Percentiles rank a stretch among this genome's conserved stretches.
Conservation (phyloP, 2,329 filamentous ascomycete genomes). For the Pseudogymnoascus pannorum region DNA sequence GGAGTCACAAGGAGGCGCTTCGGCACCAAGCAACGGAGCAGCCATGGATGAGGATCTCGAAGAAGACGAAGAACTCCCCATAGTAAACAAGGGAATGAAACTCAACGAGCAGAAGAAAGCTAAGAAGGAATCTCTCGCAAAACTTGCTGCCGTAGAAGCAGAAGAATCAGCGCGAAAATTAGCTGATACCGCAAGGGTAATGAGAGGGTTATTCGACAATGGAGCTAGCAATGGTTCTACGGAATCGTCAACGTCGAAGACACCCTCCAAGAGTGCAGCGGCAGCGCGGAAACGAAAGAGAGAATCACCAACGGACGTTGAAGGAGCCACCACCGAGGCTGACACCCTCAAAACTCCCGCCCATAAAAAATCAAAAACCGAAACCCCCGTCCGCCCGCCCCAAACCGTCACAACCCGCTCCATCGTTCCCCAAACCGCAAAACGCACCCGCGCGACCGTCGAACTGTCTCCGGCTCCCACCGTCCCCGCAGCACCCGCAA, state of each 20-base stretch:
- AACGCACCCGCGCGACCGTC: not conserved
- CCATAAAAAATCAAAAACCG: slow-evolving; percentile 47
- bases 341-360: slow-evolving; percentile 26
- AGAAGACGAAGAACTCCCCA: slow-evolving; percentile 57
- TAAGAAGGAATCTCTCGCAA: slow-evolving; percentile 48
- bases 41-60: slow-evolving; percentile 33
- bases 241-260: slow-evolving; percentile 17
- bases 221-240: not conserved
- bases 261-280: slow-evolving; percentile 18
- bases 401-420: slow-evolving; percentile 19
- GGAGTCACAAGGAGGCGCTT: not conserved
- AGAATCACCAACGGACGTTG: slow-evolving; percentile 18
- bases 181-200: slow-evolving; percentile 39
- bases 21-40: not conserved
- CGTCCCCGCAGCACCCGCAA: not conserved
- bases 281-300: slow-evolving; percentile 28
- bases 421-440: not conserved
- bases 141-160: slow-evolving; percentile 55
- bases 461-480: not conserved
- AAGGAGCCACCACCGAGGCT: not conserved
- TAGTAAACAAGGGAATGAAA: slow-evolving; percentile 57
- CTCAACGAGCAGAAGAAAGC: slow-evolving; percentile 71
- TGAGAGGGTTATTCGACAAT: slow-evolving; percentile 33
- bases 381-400: slow-evolving; percentile 47
- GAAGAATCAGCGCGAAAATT: slow-evolving; percentile 50